Percentiles rank a stretch among this genome's conserved stretches.
phyloP scores from a whole-genome alignment of 1,284 basidiomycete species.

The Moniliophthora roreri region DNA sequence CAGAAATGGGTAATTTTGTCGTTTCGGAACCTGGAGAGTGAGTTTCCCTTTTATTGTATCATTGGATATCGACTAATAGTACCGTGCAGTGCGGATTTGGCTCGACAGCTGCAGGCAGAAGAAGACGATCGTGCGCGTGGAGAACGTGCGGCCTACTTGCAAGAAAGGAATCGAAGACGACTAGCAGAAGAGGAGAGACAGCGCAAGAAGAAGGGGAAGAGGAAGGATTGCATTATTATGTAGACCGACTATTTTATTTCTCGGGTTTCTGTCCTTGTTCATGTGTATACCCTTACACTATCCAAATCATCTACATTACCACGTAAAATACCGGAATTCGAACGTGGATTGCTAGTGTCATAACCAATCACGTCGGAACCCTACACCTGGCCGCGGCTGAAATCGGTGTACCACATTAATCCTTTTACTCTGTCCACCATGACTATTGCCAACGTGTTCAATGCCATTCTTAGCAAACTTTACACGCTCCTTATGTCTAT shows the following conservation, averaged over 20 bases:
- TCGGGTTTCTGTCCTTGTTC: neutral
- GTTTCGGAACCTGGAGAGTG: constrained; percentile 55
- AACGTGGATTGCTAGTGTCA: neutral
- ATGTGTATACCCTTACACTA: neutral
- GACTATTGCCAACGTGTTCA: neutral
- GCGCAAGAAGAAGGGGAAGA: constrained; percentile 44
- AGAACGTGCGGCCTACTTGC: constrained; percentile 35
- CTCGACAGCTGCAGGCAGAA: constrained; percentile 70
- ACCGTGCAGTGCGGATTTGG: constrained; percentile 53
- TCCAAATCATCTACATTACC: neutral
- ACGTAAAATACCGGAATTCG: neutral
- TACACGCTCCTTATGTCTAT: constrained; percentile 2
- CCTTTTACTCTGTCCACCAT: neutral
- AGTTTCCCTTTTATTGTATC: constrained; percentile 23
- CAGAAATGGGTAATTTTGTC: constrained; percentile 36
- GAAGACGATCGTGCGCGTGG: constrained; percentile 58
- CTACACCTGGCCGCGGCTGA: neutral
- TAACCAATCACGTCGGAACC: neutral
- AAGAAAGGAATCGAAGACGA: constrained; percentile 33
- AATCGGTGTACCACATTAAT: neutral
- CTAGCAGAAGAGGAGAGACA: constrained; percentile 23
- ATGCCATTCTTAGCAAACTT: neutral
- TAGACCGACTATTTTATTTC: constrained; percentile 25
- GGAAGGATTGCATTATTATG: constrained; percentile 66
- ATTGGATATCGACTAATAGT: neutral